Evolutionary conservation across 495 filamentous ascomycete species (phyloP), one percentile per base, ranked within the genome.

Genomic region (Podospora australis): DNA sequence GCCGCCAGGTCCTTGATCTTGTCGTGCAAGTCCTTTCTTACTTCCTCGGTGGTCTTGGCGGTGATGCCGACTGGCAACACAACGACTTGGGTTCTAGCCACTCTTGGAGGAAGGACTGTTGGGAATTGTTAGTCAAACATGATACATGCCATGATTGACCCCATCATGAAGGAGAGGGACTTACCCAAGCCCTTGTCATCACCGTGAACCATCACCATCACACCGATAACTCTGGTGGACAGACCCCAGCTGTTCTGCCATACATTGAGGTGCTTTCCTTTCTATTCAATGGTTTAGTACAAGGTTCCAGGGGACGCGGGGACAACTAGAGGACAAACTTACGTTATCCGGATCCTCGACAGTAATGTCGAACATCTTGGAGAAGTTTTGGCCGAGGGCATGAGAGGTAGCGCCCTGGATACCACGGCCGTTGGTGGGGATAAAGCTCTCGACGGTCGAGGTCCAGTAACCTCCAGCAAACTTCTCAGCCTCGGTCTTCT

Each of bases 201-300:
- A 62, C 88, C 80, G 73, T 98, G 92, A 48, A 90, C 87, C 83
- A 98, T 94, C 55, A 95, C 85, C 90, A 96, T 96, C 60, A 97
- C 88, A 68, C 91, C 91, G 57, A 98, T 90, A 22, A 88, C 82
- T 63, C 92, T 86, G 39, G 91, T 98, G 4, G 89, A 95, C 30
- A 97, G 80, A 70, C 92, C 92, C 92, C 92, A 98, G 4, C 88
- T 95, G 73, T 98, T 98, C 64, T 98, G 92, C 88, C 90, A 97
- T 21, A 97, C 90, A 56, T 88, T 64, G 47, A 95, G 66, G 49
- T 84, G 79, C 62, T 91, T 84, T 34, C 82, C 88, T 28, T 81
- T 78, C n/a, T n/a, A n/a, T n/a, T n/a, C n/a, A n/a, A n/a, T n/a
- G n/a, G n/a, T n/a, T n/a, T n/a, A n/a, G n/a, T 6, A 13, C 26